Conservation (phyloP, 371 early-diverging fungal genomes). For the Batkoa obscura region DNA sequence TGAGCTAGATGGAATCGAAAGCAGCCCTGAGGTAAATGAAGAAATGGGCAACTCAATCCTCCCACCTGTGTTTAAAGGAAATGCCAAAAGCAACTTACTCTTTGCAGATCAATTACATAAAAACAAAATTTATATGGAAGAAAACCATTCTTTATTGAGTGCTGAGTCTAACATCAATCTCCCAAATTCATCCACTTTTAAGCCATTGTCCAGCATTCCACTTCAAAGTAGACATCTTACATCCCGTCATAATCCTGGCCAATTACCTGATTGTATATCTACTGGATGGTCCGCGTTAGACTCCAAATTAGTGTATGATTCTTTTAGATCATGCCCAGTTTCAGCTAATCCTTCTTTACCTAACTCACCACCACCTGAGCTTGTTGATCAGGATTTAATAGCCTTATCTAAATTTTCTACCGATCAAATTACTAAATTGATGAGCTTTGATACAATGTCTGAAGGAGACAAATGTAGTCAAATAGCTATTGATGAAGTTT, state of each 20-base stretch:
- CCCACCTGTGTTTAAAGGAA: background rate
- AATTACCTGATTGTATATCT: too few species aligned
- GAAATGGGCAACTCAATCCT: background rate
- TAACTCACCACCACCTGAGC: too few species aligned
- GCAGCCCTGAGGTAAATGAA: background rate
- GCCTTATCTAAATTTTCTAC: too few species aligned
- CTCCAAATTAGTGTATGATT: background rate
- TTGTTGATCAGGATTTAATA: too few species aligned
- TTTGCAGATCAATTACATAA: background rate
- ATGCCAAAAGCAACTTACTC: background rate
- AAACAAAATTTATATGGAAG: background rate
- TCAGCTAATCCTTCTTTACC: too few species aligned
- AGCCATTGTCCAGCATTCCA: background rate
- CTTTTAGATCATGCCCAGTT: too few species aligned
- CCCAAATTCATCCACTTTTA: background rate
- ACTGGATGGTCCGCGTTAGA: background rate
- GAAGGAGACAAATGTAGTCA: too few species aligned
- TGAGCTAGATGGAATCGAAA: background rate
- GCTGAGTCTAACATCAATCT: background rate
- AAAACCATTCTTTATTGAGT: background rate
- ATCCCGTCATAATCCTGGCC: background rate
- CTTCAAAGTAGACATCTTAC: background rate
- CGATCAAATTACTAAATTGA: too few species aligned
- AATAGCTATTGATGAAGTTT: too few species aligned
- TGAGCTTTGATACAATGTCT: too few species aligned